A percentile compares a stretch with the other conserved stretches of the same genome.
These are phyloP conservation scores for Penicillium nucicola DNA, from an alignment of 495 filamentous ascomycete genomes.

Conservation along the genomic window DNA sequence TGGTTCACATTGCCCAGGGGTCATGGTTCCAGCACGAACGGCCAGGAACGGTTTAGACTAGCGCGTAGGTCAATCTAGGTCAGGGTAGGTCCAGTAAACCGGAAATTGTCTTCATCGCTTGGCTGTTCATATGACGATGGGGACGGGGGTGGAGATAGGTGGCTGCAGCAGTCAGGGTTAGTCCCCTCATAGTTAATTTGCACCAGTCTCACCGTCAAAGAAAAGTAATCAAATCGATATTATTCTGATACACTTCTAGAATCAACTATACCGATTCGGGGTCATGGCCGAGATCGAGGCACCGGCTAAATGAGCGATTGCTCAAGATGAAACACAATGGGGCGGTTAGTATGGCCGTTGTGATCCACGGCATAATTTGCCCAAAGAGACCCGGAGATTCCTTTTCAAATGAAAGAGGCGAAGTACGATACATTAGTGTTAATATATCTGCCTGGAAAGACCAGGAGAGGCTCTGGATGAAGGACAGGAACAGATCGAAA, in stretches of 20 bases:
- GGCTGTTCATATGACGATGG: background rate
- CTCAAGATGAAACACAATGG: constrained; percentile 24
- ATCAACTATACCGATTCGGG: constrained; percentile 11
- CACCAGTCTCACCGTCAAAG: constrained; percentile 2
- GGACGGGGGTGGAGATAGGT: background rate
- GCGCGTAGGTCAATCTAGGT: constrained; percentile 9
- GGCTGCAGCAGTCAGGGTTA: constrained; percentile 6
- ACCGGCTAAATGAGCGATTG: constrained; percentile 13
- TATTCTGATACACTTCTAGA: constrained; percentile 16
- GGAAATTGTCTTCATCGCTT: background rate
- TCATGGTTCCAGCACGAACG: constrained; percentile 10
- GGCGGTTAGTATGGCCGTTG: constrained; percentile 7
- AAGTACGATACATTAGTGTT: no score
- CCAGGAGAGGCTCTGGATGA: no score
- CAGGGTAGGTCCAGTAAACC: background rate
- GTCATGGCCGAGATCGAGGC: constrained; percentile 10
- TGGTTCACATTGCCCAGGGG: background rate
- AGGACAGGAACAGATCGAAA: no score
- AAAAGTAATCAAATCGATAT: constrained; percentile 13
- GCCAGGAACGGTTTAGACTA: constrained; percentile 2
- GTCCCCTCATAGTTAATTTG: background rate
- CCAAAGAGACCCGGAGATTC: constrained; percentile 10
- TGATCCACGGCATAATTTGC: constrained; percentile 5
- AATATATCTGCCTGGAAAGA: no score
- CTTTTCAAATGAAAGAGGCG: constrained; percentile 7